phyloP scores from a whole-genome alignment of 129 eudicot species.

The Apium graveolens region DNA sequence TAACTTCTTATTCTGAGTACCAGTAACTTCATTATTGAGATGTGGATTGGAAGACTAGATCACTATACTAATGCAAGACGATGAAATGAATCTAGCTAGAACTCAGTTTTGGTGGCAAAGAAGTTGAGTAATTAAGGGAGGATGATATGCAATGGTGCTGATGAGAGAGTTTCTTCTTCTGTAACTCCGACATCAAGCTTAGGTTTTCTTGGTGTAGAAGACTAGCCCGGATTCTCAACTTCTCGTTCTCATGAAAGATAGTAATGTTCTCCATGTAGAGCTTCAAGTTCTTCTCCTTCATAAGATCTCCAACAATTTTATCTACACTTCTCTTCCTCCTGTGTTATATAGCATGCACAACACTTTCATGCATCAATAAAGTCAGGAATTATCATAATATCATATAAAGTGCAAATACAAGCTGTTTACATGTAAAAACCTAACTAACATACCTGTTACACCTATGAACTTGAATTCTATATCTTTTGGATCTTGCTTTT shows the following conservation, averaged over 20 bases:
- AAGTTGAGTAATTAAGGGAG: slow-evolving; percentile 15
- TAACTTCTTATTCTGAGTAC: background rate
- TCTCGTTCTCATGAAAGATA: slow-evolving; percentile 57
- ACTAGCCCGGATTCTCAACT: slow-evolving; percentile 49
- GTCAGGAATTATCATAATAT: background rate
- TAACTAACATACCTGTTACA: slow-evolving; percentile 29
- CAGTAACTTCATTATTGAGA: background rate
- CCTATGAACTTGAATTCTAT: slow-evolving; percentile 31
- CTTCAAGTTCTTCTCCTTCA: slow-evolving; percentile 72
- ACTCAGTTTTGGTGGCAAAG: background rate
- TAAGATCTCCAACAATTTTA: slow-evolving; percentile 21
- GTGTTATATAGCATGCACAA: background rate
- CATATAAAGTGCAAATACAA: background rate
- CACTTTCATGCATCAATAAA: background rate
- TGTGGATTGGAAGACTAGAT: background rate
- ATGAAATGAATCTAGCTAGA: background rate
- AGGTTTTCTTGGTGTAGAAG: slow-evolving; percentile 66
- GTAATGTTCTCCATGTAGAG: slow-evolving; percentile 66
- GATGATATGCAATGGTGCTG: slow-evolving; percentile 14
- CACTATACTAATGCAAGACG: background rate
- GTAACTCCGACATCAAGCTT: slow-evolving; percentile 37
- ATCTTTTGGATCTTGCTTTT: slow-evolving; percentile 26
- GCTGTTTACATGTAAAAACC: background rate
- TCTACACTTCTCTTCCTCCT: slow-evolving; percentile 28
- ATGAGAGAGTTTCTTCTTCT: slow-evolving; percentile 25